phyloP scores from a whole-genome alignment of 148 eudicot genomes.

The Linanthus parryae region DNA sequence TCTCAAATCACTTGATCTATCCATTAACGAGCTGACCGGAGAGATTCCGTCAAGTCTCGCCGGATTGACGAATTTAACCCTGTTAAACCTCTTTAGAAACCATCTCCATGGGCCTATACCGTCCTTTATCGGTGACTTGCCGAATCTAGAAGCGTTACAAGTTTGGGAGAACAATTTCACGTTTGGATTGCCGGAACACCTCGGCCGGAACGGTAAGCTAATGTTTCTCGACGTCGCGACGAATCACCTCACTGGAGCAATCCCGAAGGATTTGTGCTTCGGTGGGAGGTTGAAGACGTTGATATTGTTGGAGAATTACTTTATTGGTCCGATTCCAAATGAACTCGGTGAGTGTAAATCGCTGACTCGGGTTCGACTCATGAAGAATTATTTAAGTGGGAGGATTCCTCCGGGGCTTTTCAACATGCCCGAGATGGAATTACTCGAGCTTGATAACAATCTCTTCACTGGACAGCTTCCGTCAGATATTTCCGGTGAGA shows the following conservation, averaged over 20 bases:
- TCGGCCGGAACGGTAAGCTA: conserved; percentile 33
- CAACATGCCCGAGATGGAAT: conserved; percentile 19
- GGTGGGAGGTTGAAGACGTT: conserved; percentile 26
- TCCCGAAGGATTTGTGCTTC: conserved; percentile 28
- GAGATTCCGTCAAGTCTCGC: conserved; percentile 44
- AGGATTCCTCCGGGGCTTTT: conserved; percentile 36
- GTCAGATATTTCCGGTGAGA: conserved; percentile 15
- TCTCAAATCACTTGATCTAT: conserved; percentile 38
- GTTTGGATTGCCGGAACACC: conserved; percentile 31
- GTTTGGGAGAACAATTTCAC: conserved; percentile 43
- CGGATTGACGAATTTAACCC: conserved; percentile 27
- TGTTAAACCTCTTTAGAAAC: conserved; percentile 43
- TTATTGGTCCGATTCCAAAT: conserved; percentile 28
- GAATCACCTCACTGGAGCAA: conserved; percentile 37
- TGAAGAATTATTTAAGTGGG: conserved; percentile 29
- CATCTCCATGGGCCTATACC: conserved; percentile 43
- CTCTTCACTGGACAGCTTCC: conserved; percentile 46
- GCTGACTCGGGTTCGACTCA: conserved; percentile 22
- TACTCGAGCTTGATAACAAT: conserved; percentile 32
- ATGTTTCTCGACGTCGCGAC: conserved; percentile 19
- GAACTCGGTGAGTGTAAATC: conserved; percentile 40
- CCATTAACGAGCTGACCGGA: conserved; percentile 41
- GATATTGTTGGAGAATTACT: conserved; percentile 30
- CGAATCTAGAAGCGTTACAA: conserved; percentile 35
- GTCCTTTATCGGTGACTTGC: conserved; percentile 35